These are phyloP conservation scores for Beauveria bassiana DNA, from an alignment of 2,329 filamentous ascomycete species.

Conservation along the genomic window DNA sequence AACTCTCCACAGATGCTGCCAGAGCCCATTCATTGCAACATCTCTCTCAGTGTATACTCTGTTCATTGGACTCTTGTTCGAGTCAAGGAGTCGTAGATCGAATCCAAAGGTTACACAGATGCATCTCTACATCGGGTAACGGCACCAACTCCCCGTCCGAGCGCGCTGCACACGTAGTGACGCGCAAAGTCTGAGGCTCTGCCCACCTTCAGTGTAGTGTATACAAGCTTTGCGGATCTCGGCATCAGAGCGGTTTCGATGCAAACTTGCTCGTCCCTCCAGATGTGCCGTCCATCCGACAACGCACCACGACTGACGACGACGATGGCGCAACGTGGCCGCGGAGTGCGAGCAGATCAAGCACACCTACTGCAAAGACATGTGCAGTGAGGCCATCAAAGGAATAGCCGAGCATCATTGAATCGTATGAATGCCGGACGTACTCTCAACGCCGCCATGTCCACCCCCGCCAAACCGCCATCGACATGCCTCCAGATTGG, in stretches of 20 bases:
- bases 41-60: background rate
- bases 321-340: background rate
- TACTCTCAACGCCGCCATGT: background rate
- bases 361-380: too few relatives aligned
- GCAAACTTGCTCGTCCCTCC: background rate
- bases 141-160: background rate
- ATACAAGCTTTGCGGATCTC: background rate
- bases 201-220: background rate
- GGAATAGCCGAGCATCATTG: background rate
- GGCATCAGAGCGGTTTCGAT: background rate
- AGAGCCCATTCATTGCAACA: background rate
- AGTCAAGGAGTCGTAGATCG: background rate
- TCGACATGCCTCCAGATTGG: background rate
- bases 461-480: background rate
- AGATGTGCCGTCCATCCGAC: background rate
- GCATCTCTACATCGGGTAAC: background rate
- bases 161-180: background rate
- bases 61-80: background rate
- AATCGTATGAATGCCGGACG: background rate
- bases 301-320: background rate
- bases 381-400: background rate
- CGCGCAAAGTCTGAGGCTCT: background rate
- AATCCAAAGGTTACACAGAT: background rate
- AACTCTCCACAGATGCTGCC: background rate
- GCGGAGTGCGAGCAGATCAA: background rate